phyloP scores from a whole-genome alignment of 2,329 filamentous ascomycete genomes.

The Monilinia fructicola region DNA sequence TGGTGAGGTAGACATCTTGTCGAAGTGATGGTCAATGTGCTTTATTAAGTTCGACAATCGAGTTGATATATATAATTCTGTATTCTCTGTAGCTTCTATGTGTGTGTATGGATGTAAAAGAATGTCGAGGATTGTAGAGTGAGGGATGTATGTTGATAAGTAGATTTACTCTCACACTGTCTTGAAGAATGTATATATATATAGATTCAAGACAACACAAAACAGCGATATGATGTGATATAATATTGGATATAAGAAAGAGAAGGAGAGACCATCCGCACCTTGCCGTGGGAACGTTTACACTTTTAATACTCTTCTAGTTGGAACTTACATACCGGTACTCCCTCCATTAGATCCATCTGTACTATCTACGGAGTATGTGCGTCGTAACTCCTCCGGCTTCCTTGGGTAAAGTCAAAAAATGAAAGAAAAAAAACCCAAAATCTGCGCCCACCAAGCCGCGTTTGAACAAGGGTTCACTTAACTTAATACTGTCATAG shows the following conservation, averaged over 20 bases:
- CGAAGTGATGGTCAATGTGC: not conserved
- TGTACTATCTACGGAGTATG: not conserved
- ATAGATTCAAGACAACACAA: not conserved
- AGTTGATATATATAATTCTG: not conserved
- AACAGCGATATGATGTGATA: not conserved
- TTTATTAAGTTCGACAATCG: not conserved
- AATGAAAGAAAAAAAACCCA: not conserved
- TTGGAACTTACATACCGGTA: not conserved
- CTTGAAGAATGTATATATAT: not conserved
- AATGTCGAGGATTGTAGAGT: not conserved
- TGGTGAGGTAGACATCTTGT: slow-evolving; percentile 9
- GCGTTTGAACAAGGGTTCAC: slow-evolving; percentile 14
- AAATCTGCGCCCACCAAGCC: slow-evolving; percentile 17
- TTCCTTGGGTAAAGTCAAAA: slow-evolving; percentile 6
- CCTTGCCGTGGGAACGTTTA: not conserved
- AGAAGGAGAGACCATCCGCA: not conserved
- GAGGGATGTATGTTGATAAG: not conserved
- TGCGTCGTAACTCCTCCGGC: slow-evolving; percentile 7
- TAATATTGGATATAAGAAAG: not conserved
- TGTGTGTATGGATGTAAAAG: slow-evolving; percentile 3
- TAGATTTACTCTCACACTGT: not conserved
- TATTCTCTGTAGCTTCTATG: not conserved
- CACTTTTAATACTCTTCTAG: slow-evolving; percentile 5
- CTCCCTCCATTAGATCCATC: slow-evolving; percentile 7
- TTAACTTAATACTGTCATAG: slow-evolving; percentile 17